Base-by-base conservation (phyloP, 164 flowering plant genomes). In the Euptelea pleiosperma region DNA sequence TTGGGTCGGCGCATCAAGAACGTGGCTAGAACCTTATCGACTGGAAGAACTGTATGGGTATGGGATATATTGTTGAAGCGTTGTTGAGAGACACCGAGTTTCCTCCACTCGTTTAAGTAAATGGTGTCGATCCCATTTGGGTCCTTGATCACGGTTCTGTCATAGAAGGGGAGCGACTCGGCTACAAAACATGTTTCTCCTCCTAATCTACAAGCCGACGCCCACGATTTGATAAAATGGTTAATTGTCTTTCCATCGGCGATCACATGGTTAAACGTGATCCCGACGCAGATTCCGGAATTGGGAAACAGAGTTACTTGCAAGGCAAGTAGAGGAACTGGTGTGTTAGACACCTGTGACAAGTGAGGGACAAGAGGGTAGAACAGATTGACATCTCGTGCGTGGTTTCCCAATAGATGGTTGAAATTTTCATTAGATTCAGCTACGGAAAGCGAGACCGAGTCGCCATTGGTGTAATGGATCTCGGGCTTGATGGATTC, bases 141-240 rank as follows among this genome's bases (percentile, higher is more conserved):
- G n/a, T n/a, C n/a, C n/a, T n/a, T n/a, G n/a, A n/a, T n/a, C n/a
- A n/a, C n/a, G n/a, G n/a, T n/a, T n/a, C n/a, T n/a, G n/a, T n/a
- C n/a, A n/a, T n/a, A n/a, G n/a, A n/a, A n/a, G n/a, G n/a, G n/a
- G n/a, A n/a, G n/a, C n/a, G n/a, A n/a, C n/a, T n/a, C n/a, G n/a
- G n/a, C n/a, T n/a, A n/a, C n/a, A n/a, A n/a, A n/a, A n/a, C n/a
- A n/a, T n/a, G n/a, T n/a, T n/a, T n/a, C n/a, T n/a, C n/a, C n/a
- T n/a, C n/a, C 60, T 0, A 25, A 12, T 45, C 52, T 54, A 34
- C 33, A 37, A 1, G 66, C 43, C 3, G 70, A 61, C 3, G 82
- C 71, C 86, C 86, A 82, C 3, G 72, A 37, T 37, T 58, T 73
- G 14, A 77, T 29, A 51, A 78, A 75, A 11, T 54, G 48, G 46